These are phyloP conservation scores for Entoloma clypeatum DNA, from an alignment of 1,284 basidiomycete species.

Conservation along the genomic window DNA sequence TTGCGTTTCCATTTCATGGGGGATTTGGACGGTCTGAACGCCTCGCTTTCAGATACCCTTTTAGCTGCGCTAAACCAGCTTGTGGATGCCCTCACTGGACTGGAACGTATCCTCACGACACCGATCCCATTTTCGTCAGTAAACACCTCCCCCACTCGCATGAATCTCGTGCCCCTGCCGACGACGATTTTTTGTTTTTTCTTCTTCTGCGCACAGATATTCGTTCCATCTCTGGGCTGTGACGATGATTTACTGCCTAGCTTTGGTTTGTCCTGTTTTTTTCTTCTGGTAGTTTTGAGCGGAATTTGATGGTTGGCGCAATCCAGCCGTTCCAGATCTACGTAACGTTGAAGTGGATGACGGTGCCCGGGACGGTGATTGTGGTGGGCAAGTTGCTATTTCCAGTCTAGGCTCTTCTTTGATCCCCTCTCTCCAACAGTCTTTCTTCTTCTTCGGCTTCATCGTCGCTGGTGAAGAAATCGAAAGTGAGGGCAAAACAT, in stretches of 20 bases:
- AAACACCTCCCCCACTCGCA: too few species aligned
- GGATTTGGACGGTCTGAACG: not conserved
- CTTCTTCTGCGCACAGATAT: slow-evolving; percentile 38
- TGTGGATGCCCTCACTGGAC: slow-evolving; percentile 63
- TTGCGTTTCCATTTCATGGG: not conserved
- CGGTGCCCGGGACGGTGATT: slow-evolving; percentile 58
- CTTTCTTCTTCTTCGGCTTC: slow-evolving; percentile 69
- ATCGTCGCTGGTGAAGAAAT: slow-evolving; percentile 68
- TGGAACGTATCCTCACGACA: slow-evolving; percentile 76
- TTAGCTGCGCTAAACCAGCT: slow-evolving; percentile 51
- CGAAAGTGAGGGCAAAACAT: slow-evolving; percentile 65
- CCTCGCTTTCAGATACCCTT: slow-evolving; percentile 44
- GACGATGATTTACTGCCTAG: slow-evolving; percentile 53
- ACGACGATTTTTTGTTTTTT: slow-evolving; percentile 7
- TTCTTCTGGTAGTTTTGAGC: not conserved
- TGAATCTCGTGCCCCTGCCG: too few species aligned
- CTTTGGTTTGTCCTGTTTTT: slow-evolving; percentile 39
- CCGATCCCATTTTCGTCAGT: slow-evolving; percentile 76
- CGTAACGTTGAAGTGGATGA: slow-evolving; percentile 54
- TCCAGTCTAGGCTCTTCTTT: slow-evolving; percentile 15
- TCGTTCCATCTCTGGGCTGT: slow-evolving; percentile 64
- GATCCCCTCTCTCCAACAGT: slow-evolving; percentile 27
- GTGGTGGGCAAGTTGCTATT: slow-evolving; percentile 23
- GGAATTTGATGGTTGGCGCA: slow-evolving; percentile 10
- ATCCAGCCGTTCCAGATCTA: slow-evolving; percentile 68